Base-by-base conservation (phyloP, 805 yeast species). In the Candida sakaeoensis region DNA sequence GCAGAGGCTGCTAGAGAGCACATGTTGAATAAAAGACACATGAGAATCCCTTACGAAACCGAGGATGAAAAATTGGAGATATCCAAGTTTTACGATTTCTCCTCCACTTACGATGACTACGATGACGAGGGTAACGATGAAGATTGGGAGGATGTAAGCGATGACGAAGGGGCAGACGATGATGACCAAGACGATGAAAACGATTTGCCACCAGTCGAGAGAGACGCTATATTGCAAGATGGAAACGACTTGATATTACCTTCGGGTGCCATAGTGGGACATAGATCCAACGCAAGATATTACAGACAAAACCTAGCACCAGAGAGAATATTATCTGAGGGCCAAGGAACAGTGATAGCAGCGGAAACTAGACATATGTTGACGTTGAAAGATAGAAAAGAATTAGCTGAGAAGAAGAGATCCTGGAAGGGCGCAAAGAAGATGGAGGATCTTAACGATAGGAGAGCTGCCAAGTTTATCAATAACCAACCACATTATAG, bases 1-100 rank as follows among this genome's bases (percentile, higher is more conserved):
- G 56, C 91, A 22, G 95, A 86, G 53, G 85, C 95, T 44, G 89
- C 86, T 8, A 80, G 96, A 50, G 93, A 87, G 31, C 99, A 93
- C 60, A 82, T 88, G 85, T 52, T 71, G 4, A 74, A 84, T 7
- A 93, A 93, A 61, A 79, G 88, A 42, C 99, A 93, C 60, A 84
- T 91, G 66, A 77, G 79, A 54, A 74, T 93, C 44, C 97, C 98
- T 1, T 93, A 85, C 61, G 98, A 93, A 52, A 62, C 79, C 0
- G 82, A 79, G 39, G 82, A 82, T 42, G 95, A 93, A 53, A 80
- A 80, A 54, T 73, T 80, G 35, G 84, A 82, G 53, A 72, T 91
- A 32, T 75, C 89, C 0, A 82, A 79, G 29, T 93, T 83, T 55
- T 93, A 93, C 57, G 96, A 91, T 57, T 90, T 87, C 63, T 68